Evolutionary conservation across 257 asterid genomes (phyloP), one percentile per base, ranked within the genome.

Genomic region (Solanum ossicruentum): DNA sequence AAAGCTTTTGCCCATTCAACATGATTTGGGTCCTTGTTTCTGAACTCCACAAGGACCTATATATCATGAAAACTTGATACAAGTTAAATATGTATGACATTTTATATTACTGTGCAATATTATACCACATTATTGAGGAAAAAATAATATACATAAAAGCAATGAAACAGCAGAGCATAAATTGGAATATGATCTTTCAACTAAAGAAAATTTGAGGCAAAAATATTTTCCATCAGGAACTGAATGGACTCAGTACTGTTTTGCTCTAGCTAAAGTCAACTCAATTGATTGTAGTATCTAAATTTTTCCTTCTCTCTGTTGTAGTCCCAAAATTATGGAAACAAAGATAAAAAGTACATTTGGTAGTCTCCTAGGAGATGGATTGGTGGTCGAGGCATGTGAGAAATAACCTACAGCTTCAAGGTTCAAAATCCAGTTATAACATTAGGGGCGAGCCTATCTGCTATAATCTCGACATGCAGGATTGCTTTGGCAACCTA

Each of bases 1-100:
- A 97, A 84, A 65, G 99, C 95, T 91, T 91, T 97, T 86, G 98
- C 98, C 99, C 99, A 97, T 87, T 95, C 98, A 54, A 95, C 98
- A 83, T 95, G 99, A 90, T 92, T 88, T 78, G 93, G 91, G 86
- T 95, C 98, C 89, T 94, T 97, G 94, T 88, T 94, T 90, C 96
- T 91, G 83, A 92, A 97, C 91, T 95, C 98, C 88, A 97, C 96
- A 85, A 97, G 99, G 85, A 97, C 85, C 99, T 97, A 26, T 3
- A 26, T 52, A 85, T 81, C 43, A 47, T 52, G 18, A 78, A 78
- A 78, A 78, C 28, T 51, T 28, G 52, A 78, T 16, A 52, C 26
- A 78, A 78, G 65, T 78, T 51, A 26, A 63, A 78, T 52, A 21
- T 49, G 80, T 75, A 52, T 78, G 23, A 52, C 39, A 49, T 13